Conservation (phyloP, 129 eudicot genomes). For the Pseudognaphalium luteoalbum region DNA sequence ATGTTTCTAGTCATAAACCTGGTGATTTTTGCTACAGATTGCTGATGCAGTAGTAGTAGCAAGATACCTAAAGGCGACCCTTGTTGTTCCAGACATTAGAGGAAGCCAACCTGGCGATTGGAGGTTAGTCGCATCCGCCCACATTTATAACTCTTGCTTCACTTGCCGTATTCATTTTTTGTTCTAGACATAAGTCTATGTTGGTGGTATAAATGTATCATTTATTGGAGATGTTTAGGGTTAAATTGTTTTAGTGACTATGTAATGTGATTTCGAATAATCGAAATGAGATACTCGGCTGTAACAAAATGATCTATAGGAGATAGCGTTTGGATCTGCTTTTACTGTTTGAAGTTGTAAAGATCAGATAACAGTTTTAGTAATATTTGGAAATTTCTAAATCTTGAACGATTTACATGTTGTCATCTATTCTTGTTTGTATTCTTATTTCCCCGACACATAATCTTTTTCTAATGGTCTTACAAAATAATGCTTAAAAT, state of each 20-base stretch:
- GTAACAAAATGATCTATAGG: background rate
- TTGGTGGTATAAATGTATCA: background rate
- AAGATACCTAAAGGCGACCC: conserved; percentile 76
- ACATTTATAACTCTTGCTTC: background rate
- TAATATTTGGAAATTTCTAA: background rate
- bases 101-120: conserved; percentile 87
- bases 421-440: background rate
- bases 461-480: background rate
- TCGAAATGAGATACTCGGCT: too few species aligned
- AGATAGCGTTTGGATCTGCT: background rate
- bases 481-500: background rate
- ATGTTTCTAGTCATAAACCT: conserved; percentile 9
- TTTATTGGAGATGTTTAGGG: background rate
- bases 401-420: background rate
- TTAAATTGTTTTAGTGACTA: background rate
- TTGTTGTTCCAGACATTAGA: conserved; percentile 93
- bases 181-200: background rate
- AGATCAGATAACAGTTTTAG: background rate
- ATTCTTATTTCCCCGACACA: background rate
- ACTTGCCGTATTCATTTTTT: background rate
- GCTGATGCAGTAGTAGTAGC: conserved; percentile 95
- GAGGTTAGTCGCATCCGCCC: conserved; percentile 46
- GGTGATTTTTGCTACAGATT: conserved; percentile 47
- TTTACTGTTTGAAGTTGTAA: background rate
- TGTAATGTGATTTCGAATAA: background rate